Evolutionary conservation across 805 yeast genomes (phyloP), one percentile per base, ranked within the genome.

Genomic region (Pichia cabralensis): DNA sequence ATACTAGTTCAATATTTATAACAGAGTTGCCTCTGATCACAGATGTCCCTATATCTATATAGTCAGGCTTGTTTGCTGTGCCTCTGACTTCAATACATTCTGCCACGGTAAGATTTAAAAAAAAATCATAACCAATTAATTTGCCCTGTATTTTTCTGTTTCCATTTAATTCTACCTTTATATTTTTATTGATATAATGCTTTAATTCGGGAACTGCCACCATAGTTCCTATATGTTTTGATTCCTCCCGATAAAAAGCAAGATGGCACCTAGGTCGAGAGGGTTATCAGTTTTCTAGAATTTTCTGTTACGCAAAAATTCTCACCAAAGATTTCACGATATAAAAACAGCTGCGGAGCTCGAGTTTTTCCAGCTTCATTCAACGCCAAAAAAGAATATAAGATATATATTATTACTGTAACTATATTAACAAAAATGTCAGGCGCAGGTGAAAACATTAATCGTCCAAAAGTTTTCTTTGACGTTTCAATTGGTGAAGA

Each of bases 51-150:
- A 55, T 39, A 10, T 46, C 43, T 22, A 44, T 38, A 21, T 40
- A 43, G 17, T 50, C 53, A 6, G 23, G 13, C 13, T 35, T 29
- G 4, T 31, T 17, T 16, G 33, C 35, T 11, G 16, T 4, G 4
- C 39, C 14, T 15, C 19, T 33, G 4, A 42, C 30, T 31, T 42
- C 43, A 7, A 42, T 34, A 22, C 43, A 39, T 14, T 47, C 53
- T 39, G 47, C 48, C 16, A 61, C 26, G 13, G 62, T 59, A 33
- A 61, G 38, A 34, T 61, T 61, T 26, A 61, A 36, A 30, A 61
- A 61, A 19, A 75, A 71, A 52, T 89, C 97, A 54, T 76, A 89
- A 2, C 97, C 97, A 47, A 83, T 65, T 35, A 89, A 66, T 10
- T 72, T 71, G 2, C 97, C 97, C n/a, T 73, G 70, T 1, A 89